Conservation (phyloP, 2,329 filamentous ascomycete genomes). For the Fusarium nisikadoi region DNA sequence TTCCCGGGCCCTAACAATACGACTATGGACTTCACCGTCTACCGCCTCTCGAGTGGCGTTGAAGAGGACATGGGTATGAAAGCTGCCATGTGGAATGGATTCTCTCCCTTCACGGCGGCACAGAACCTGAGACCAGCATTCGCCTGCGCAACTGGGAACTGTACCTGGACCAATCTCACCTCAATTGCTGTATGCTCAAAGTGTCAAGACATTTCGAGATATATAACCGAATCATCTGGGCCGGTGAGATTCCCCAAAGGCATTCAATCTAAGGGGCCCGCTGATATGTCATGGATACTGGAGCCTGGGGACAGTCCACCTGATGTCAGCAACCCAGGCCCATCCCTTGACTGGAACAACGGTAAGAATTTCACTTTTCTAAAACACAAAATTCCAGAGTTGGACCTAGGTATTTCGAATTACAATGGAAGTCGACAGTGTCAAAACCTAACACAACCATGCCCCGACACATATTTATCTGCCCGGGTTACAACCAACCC, state of each 20-base stretch:
- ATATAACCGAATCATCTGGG: background rate
- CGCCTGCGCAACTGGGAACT: constrained; percentile 16
- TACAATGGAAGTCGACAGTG: background rate
- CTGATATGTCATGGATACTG: background rate
- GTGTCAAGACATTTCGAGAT: background rate
- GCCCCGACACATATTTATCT: constrained; percentile 9
- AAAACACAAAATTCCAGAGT: background rate
- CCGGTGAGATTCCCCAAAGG: background rate
- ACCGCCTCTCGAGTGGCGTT: accelerated
- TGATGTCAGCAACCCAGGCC: background rate
- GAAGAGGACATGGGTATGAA: constrained; percentile 8
- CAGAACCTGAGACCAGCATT: constrained; percentile 1
- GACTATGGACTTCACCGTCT: background rate
- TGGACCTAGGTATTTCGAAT: background rate
- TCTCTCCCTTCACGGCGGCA: background rate
- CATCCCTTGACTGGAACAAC: accelerated
- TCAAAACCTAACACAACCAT: background rate
- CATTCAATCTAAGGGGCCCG: background rate
- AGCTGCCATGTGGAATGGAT: constrained; percentile 8
- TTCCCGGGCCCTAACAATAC: background rate
- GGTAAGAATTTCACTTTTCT: background rate
- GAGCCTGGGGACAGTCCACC: background rate
- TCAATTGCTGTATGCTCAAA: constrained; percentile 10
- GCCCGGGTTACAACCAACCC: constrained; percentile 9
- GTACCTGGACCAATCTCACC: constrained; percentile 7